phyloP scores from a whole-genome alignment of 176 grass and related monocot species.

The Melocanna baccifera region DNA sequence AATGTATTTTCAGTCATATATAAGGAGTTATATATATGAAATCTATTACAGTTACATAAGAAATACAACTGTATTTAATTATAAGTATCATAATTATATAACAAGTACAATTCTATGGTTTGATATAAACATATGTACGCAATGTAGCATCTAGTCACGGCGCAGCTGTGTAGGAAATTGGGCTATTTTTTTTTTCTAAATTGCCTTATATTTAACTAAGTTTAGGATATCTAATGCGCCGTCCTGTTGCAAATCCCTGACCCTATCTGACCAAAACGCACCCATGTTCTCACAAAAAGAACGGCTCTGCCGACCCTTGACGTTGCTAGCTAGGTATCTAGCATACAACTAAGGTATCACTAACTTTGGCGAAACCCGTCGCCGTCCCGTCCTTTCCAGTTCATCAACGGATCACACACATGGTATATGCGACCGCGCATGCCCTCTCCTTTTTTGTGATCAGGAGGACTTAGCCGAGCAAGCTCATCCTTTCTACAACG shows the following conservation, averaged over 20 bases:
- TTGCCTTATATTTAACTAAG: background rate
- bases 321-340: too few species aligned
- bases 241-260: background rate
- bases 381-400: background rate
- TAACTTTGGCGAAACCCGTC: too few species aligned
- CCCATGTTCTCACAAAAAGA: background rate
- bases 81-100: too few species aligned
- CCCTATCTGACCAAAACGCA: background rate
- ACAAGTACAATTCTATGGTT: too few species aligned
- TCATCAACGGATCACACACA: background rate
- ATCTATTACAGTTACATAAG: too few species aligned
- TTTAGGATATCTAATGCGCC: background rate
- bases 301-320: background rate
- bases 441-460: background rate
- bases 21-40: too few species aligned
- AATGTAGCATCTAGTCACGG: too few species aligned
- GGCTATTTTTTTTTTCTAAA: background rate
- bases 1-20: too few species aligned
- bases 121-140: too few species aligned
- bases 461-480: background rate
- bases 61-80: too few species aligned
- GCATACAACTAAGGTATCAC: too few species aligned
- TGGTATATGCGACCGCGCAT: background rate
- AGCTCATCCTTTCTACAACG: background rate
- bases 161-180: too few species aligned